Evolutionary conservation across 108 stramenopile genomes (phyloP).

Genomic region (Halocafeteria seosinensis): DNA sequence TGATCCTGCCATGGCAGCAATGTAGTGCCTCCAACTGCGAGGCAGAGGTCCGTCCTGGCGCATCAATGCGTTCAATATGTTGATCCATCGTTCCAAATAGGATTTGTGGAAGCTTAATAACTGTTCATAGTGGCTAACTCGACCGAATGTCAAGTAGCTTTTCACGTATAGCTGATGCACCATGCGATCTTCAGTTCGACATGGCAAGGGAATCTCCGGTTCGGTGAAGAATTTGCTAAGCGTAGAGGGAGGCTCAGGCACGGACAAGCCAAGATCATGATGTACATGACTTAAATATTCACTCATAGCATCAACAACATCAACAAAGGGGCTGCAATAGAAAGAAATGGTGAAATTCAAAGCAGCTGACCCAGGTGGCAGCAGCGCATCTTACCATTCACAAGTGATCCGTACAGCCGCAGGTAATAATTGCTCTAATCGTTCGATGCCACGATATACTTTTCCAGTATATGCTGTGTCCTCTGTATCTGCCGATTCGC

Average conservation of each 20-base stretch:
- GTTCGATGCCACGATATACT: too few species aligned
- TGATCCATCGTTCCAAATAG: not conserved
- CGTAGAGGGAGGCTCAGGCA: not conserved
- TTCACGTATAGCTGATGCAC: not conserved
- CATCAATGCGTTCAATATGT: not conserved
- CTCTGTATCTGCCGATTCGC: too few species aligned
- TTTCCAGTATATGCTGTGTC: too few species aligned
- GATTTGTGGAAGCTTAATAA: not conserved
- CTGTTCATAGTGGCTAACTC: not conserved
- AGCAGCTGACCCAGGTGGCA: not conserved
- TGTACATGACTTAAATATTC: not conserved
- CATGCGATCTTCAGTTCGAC: too few species aligned
- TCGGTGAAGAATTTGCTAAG: not conserved
- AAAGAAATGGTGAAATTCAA: not conserved
- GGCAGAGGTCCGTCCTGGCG: not conserved
- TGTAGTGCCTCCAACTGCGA: not conserved
- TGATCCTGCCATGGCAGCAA: not conserved
- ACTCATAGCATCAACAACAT: not conserved
- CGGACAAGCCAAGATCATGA: not conserved
- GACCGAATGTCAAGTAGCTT: constrained; percentile 5
- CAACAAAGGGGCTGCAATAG: not conserved
- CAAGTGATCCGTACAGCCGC: not conserved
- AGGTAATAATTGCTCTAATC: not conserved
- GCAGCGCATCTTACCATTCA: not conserved
- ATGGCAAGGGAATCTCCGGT: not conserved